These are phyloP conservation scores for Aspergillus sp. DNA, from an alignment of 2,329 filamentous ascomycete species.

Conservation along the genomic window DNA sequence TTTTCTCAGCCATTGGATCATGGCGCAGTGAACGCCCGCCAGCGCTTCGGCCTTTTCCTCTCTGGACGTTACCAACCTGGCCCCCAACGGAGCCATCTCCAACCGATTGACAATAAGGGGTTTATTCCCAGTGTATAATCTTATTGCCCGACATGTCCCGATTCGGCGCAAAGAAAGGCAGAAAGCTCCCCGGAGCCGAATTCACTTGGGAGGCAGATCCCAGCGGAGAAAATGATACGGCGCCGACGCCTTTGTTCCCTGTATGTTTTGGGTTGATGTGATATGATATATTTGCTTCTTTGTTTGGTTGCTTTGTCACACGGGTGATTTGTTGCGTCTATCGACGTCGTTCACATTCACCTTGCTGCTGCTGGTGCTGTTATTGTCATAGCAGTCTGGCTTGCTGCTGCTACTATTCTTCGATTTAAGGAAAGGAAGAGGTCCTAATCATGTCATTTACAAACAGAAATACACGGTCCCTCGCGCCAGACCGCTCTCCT, in stretches of 20 bases:
- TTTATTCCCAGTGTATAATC: background rate
- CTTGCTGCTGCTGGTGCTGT: background rate
- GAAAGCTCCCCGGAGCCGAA: constrained; percentile 44
- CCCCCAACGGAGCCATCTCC: too few relatives aligned
- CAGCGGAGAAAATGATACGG: constrained; percentile 44
- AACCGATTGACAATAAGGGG: too few relatives aligned
- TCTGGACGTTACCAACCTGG: background rate
- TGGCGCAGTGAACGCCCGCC: background rate
- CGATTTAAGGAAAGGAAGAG: too few relatives aligned
- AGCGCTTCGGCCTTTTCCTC: background rate
- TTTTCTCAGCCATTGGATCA: constrained; percentile 6
- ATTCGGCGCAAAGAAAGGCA: constrained; percentile 41
- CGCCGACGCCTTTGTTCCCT: constrained; percentile 51
- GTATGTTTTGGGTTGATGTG: constrained; percentile 33
- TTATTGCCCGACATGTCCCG: constrained; percentile 39
- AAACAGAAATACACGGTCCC: constrained; percentile 43
- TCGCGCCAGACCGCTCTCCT: constrained; percentile 33
- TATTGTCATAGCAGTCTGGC: background rate
- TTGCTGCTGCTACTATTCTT: too few relatives aligned
- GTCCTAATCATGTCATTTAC: background rate
- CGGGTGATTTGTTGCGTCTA: too few relatives aligned
- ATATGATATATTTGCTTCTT: background rate
- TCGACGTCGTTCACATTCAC: too few relatives aligned
- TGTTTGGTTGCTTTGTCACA: background rate
- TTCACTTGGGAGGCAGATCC: constrained; percentile 45